Evolutionary conservation across 768 basidiomycete genomes (phyloP).

Genomic region (Xerocomellus chrysenteron): DNA sequence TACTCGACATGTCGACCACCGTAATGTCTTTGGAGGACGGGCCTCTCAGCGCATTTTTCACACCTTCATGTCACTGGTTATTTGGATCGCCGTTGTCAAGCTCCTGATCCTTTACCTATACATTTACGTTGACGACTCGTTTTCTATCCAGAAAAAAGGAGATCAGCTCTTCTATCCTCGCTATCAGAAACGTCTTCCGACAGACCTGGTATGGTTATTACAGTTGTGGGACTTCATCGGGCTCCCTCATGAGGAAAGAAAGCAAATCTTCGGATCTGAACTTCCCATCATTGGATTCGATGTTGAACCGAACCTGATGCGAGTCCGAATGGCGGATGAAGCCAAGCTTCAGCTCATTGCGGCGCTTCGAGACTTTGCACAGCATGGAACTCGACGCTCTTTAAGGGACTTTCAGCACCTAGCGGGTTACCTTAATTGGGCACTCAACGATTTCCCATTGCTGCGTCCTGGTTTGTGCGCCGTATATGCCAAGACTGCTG

Average conservation of each 20-base stretch:
- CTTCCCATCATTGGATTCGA: neutral
- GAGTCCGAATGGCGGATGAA: constrained; percentile 13
- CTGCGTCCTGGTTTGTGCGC: constrained; percentile 33
- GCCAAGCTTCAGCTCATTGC: constrained; percentile 17
- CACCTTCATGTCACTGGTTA: constrained; percentile 33
- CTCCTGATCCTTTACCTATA: constrained; percentile 11
- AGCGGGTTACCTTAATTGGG: too few species aligned
- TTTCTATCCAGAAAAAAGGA: neutral
- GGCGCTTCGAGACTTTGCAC: constrained; percentile 9
- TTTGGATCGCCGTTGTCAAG: constrained; percentile 28
- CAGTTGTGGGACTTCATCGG: too few species aligned
- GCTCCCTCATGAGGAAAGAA: too few species aligned
- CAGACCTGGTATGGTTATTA: too few species aligned
- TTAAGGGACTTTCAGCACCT: constrained; percentile 26
- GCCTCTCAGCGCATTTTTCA: constrained; percentile 27
- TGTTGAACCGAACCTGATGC: constrained; percentile 29
- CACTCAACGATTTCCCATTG: constrained; percentile 36
- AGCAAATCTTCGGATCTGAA: too few species aligned
- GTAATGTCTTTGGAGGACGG: constrained; percentile 25
- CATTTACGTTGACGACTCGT: constrained; percentile 34
- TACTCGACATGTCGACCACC: constrained; percentile 18
- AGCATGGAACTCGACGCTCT: neutral
- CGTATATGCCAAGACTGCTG: constrained; percentile 37
- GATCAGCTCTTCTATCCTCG: neutral
- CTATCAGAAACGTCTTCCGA: neutral